These are phyloP conservation scores for Penicillium goetzii DNA, from an alignment of 495 filamentous ascomycete genomes.

Conservation along the genomic window DNA sequence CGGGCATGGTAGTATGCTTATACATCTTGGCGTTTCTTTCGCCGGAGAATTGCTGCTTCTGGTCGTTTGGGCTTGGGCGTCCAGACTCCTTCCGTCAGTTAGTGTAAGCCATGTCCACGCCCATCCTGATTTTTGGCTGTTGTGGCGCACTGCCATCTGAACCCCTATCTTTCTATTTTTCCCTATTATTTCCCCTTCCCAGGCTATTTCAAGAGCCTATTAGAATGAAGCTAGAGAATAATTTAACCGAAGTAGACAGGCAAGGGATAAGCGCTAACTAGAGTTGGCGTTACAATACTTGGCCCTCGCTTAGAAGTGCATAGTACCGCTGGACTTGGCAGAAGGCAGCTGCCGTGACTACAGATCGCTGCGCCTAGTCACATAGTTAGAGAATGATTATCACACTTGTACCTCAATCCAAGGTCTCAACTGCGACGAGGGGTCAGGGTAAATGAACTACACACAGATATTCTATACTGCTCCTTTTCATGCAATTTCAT, in stretches of 20 bases:
- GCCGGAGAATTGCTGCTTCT: neutral
- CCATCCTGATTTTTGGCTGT: neutral
- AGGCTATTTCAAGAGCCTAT: too few relatives aligned
- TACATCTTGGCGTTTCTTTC: neutral
- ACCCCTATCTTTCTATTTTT: too few relatives aligned
- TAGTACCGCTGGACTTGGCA: too few relatives aligned
- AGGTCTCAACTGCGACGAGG: neutral
- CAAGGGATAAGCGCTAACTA: too few relatives aligned
- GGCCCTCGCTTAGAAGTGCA: too few relatives aligned
- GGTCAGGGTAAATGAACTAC: neutral
- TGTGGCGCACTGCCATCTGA: slow-evolving; percentile 20
- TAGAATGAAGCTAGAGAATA: too few relatives aligned
- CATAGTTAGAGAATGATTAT: slow-evolving; percentile 1
- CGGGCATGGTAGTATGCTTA: neutral
- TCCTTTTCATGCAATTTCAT: slow-evolving; percentile 9
- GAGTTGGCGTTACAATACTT: too few relatives aligned
- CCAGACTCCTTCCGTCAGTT: neutral
- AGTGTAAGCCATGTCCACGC: neutral
- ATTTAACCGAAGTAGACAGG: too few relatives aligned
- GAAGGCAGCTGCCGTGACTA: neutral
- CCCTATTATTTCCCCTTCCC: too few relatives aligned
- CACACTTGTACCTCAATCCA: neutral
- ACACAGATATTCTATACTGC: too few relatives aligned
- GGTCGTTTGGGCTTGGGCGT: neutral
- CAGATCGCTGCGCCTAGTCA: neutral